These are phyloP conservation scores for Thelonectria blattea DNA, from an alignment of 2,329 filamentous ascomycete genomes.

Conservation along the genomic window DNA sequence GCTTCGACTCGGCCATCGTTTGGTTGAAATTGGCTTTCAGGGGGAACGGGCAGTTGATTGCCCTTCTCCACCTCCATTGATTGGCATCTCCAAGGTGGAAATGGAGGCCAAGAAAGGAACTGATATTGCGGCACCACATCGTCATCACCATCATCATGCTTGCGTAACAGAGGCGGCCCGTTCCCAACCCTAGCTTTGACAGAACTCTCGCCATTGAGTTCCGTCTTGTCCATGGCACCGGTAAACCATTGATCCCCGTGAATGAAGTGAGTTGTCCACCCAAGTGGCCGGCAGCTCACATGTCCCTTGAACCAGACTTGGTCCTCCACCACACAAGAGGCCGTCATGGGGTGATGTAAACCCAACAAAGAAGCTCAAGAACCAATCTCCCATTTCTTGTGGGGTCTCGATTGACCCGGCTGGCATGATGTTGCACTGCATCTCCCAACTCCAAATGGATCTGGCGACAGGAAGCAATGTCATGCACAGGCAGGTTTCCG, in stretches of 20 bases:
- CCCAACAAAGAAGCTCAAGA: not conserved
- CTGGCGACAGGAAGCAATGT: not conserved
- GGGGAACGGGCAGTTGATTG: not conserved
- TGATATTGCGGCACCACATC: not conserved
- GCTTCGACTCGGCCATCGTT: constrained; percentile 2
- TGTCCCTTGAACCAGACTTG: not conserved
- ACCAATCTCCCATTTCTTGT: not conserved
- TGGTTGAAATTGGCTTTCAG: not conserved
- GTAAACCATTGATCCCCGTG: too few relatives aligned
- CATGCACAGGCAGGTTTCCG: not conserved
- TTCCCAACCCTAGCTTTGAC: not conserved
- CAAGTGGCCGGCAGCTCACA: not conserved
- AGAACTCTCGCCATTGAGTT: not conserved
- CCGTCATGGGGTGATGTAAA: constrained; percentile 4
- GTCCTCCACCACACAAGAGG: not conserved
- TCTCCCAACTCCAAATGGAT: constrained; percentile 1
- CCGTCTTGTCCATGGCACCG: too few relatives aligned
- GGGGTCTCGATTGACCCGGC: constrained; percentile 7
- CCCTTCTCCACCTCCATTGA: constrained; percentile 1
- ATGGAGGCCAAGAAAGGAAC: constrained; percentile 1
- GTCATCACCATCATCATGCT: not conserved
- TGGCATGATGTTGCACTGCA: constrained; percentile 10
- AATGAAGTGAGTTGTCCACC: too few relatives aligned
- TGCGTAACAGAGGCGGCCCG: constrained; percentile 1
- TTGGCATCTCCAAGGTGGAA: constrained; percentile 1